These are phyloP conservation scores for Boletus coccyginus DNA, from an alignment of 768 basidiomycete species.

Conservation along the genomic window DNA sequence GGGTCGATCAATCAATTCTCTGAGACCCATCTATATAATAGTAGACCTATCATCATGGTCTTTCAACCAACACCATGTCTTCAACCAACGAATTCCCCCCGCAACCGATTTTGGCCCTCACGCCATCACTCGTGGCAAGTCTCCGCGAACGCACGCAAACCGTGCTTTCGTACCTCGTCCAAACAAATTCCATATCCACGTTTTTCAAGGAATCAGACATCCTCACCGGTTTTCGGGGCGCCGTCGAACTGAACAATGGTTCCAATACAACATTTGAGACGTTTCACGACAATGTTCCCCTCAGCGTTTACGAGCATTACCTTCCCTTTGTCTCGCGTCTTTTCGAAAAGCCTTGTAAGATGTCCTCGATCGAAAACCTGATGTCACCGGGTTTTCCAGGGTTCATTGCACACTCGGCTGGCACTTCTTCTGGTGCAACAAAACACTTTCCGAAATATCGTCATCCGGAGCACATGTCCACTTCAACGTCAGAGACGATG, in stretches of 20 bases:
- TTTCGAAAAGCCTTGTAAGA: slow-evolving; percentile 20
- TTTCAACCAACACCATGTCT: slow-evolving; percentile 7
- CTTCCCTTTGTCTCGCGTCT: slow-evolving; percentile 19
- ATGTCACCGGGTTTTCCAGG: slow-evolving; percentile 23
- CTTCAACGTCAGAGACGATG: slow-evolving; percentile 11
- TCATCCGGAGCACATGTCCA: slow-evolving; percentile 21
- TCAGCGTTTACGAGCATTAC: slow-evolving; percentile 17
- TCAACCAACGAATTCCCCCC: slow-evolving; percentile 12
- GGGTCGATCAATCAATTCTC: neutral
- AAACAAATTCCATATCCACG: slow-evolving; percentile 16
- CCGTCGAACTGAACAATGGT: neutral
- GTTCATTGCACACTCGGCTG: slow-evolving; percentile 22
- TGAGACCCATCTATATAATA: neutral
- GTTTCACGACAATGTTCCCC: slow-evolving; percentile 17
- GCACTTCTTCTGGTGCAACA: slow-evolving; percentile 14
- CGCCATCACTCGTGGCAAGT: slow-evolving; percentile 10
- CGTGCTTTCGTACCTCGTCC: slow-evolving; percentile 23
- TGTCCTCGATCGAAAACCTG: slow-evolving; percentile 17
- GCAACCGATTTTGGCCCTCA: slow-evolving; percentile 11
- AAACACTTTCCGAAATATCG: slow-evolving; percentile 21
- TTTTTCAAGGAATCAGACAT: slow-evolving; percentile 15
- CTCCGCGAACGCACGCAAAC: slow-evolving; percentile 21
- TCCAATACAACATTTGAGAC: neutral
- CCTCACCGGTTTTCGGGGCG: slow-evolving; percentile 15
- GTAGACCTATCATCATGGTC: neutral